Percentiles rank a stretch among this genome's conserved stretches.
Conservation (phyloP, 148 eudicot species). For the Rhododendron molle region DNA sequence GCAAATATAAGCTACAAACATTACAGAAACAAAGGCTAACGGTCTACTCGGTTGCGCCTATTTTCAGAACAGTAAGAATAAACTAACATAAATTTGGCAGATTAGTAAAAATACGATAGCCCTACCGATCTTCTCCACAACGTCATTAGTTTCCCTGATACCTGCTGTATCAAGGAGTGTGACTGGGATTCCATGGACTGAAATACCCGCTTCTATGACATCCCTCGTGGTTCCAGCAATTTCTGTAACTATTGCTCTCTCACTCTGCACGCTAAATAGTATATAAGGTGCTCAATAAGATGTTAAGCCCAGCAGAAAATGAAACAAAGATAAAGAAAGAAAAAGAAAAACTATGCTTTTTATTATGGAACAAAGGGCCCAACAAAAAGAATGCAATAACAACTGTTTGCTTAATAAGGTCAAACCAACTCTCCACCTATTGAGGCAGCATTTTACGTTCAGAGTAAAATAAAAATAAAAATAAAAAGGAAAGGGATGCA, state of each 20-base stretch:
- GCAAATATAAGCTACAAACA: not conserved
- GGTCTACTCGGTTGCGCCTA: not conserved
- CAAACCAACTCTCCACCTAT: not conserved
- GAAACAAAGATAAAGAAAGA: not conserved
- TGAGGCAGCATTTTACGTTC: not conserved
- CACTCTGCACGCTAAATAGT: slow-evolving; percentile 89
- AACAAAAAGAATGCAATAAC: not conserved
- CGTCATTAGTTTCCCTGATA: slow-evolving; percentile 83
- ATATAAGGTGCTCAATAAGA: slow-evolving; percentile 36
- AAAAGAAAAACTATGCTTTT: not conserved
- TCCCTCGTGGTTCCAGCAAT: slow-evolving; percentile 98
- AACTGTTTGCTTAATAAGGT: not conserved
- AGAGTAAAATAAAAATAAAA: not conserved
- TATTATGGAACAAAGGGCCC: not conserved
- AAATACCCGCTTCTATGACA: slow-evolving; percentile 79
- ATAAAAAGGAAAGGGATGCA: not conserved
- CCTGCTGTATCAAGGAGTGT: slow-evolving; percentile 98
- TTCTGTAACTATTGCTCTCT: slow-evolving; percentile 95
- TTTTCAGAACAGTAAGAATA: not conserved
- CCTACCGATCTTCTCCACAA: slow-evolving; percentile 93
- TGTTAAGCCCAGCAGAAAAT: not conserved
- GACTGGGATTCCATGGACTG: slow-evolving; percentile 78
- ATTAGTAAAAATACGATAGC: not conserved
- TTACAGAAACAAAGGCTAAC: not conserved
- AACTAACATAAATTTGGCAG: not conserved